Conservation (phyloP, 2,329 filamentous ascomycete species). For the Gaeumannomyces tritici region DNA sequence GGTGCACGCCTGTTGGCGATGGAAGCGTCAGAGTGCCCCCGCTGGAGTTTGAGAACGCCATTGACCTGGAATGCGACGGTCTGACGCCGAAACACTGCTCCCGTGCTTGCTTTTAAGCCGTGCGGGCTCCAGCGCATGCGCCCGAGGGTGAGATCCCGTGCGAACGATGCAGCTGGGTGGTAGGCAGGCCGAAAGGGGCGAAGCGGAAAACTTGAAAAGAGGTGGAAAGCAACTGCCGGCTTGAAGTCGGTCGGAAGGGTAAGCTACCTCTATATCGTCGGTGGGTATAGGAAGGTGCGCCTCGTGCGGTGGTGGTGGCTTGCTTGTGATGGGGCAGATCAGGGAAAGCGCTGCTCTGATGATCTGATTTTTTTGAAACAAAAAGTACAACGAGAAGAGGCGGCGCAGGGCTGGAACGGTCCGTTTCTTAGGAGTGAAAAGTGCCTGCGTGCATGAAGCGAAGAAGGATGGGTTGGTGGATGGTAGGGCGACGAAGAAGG, state of each 20-base stretch:
- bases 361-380: background rate
- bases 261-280: background rate
- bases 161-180: no score
- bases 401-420: background rate
- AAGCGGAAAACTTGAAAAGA: background rate
- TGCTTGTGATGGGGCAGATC: background rate
- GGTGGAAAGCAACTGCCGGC: no score
- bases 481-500: no score
- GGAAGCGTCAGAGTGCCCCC: slow-evolving; percentile 78
- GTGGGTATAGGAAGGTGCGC: background rate
- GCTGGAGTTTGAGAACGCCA: slow-evolving; percentile 49
- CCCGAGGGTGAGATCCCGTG: background rate
- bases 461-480: background rate
- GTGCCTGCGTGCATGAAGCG: background rate
- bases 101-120: background rate
- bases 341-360: background rate
- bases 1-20: slow-evolving; percentile 74
- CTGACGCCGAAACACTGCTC: background rate
- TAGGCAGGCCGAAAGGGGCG: background rate
- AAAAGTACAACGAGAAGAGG: background rate
- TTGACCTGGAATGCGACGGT: slow-evolving; percentile 20
- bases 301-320: background rate
- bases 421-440: background rate
- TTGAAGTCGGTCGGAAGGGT: background rate
- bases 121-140: background rate